Conservation (phyloP, 176 grass and related monocot genomes). For the Chloris gayana region DNA sequence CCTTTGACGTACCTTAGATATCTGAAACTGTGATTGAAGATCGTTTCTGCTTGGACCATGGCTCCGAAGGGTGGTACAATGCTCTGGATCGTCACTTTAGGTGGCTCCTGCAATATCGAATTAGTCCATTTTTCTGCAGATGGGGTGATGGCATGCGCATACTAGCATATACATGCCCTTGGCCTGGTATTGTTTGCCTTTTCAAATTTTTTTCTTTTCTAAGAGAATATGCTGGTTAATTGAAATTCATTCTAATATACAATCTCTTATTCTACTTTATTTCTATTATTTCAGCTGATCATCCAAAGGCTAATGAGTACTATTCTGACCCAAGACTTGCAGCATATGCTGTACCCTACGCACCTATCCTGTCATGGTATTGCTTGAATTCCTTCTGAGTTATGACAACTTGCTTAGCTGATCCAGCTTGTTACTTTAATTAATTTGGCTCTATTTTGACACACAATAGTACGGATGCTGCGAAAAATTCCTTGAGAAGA, state of each 20-base stretch:
- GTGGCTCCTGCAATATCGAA: slow-evolving; percentile 93
- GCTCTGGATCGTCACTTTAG: slow-evolving; percentile 88
- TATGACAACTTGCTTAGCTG: slow-evolving; percentile 32
- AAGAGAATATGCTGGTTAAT: slow-evolving; percentile 35
- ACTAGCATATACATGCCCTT: slow-evolving; percentile 95
- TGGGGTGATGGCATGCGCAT: slow-evolving; percentile 98
- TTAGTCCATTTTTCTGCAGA: slow-evolving; percentile 99
- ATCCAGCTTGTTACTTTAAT: slow-evolving; percentile 22
- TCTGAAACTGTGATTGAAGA: slow-evolving; percentile 99
- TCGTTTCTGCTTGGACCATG: slow-evolving; percentile 91
- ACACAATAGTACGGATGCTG: slow-evolving; percentile 68
- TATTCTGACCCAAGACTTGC: slow-evolving; percentile 96
- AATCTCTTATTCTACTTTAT: slow-evolving; percentile 26
- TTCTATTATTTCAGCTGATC: slow-evolving; percentile 71
- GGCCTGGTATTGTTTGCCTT: slow-evolving; percentile 68
- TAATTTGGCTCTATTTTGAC: slow-evolving; percentile 30
- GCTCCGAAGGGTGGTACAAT: slow-evolving; percentile 85
- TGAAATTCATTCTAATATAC: slow-evolving; percentile 23
- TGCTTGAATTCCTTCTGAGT: slow-evolving; percentile 28
- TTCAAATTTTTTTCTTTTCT: neutral
- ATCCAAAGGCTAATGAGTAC: slow-evolving; percentile 90
- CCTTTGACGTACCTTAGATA: slow-evolving; percentile 70
- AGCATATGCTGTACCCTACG: slow-evolving; percentile 97
- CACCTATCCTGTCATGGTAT: slow-evolving; percentile 91
- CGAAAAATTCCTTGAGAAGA: slow-evolving; percentile 78